A percentile compares a stretch with the other conserved stretches of the same genome.
Conservation (phyloP, 1,284 basidiomycete genomes). For the Ganoderma sinense region DNA sequence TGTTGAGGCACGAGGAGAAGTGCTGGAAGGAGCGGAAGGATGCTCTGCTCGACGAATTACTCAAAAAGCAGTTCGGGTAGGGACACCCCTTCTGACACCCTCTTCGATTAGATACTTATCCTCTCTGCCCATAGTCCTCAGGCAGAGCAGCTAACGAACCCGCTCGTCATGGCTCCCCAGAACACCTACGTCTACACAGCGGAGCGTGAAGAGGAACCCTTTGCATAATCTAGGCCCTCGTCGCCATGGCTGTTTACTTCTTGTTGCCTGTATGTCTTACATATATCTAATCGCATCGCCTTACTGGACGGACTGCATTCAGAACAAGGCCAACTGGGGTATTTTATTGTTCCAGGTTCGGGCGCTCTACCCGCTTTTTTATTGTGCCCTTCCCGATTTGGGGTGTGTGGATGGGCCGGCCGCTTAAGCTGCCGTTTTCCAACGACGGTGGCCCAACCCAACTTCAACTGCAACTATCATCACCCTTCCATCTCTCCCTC, state of each 20-base stretch:
- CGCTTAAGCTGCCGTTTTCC: background rate
- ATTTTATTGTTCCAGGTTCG: background rate
- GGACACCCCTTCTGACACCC: slow-evolving; percentile 7
- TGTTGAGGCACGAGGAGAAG: slow-evolving; percentile 57
- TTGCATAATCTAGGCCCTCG: slow-evolving; percentile 13
- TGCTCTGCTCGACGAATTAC: slow-evolving; percentile 38
- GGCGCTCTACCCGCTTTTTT: background rate
- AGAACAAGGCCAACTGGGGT: background rate
- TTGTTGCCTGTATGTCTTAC: slow-evolving; percentile 16
- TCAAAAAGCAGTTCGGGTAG: slow-evolving; percentile 39
- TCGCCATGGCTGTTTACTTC: background rate
- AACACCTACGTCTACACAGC: slow-evolving; percentile 30
- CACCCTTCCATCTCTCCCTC: background rate
- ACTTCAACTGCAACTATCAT: background rate
- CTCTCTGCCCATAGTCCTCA: slow-evolving; percentile 19
- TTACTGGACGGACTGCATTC: background rate
- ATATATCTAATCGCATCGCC: slow-evolving; percentile 6
- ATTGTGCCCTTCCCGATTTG: slow-evolving; percentile 1
- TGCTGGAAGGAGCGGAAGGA: slow-evolving; percentile 42
- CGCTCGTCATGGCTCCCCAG: slow-evolving; percentile 35
- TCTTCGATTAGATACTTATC: background rate
- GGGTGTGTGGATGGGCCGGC: background rate
- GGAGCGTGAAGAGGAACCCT: slow-evolving; percentile 24
- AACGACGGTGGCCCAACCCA: background rate
- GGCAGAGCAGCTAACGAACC: slow-evolving; percentile 34